Percentiles rank a stretch among this genome's conserved stretches.
Conservation (phyloP, 225 moss, liverwort and hornwort genomes). For the Physcomitrellopsis africana region DNA sequence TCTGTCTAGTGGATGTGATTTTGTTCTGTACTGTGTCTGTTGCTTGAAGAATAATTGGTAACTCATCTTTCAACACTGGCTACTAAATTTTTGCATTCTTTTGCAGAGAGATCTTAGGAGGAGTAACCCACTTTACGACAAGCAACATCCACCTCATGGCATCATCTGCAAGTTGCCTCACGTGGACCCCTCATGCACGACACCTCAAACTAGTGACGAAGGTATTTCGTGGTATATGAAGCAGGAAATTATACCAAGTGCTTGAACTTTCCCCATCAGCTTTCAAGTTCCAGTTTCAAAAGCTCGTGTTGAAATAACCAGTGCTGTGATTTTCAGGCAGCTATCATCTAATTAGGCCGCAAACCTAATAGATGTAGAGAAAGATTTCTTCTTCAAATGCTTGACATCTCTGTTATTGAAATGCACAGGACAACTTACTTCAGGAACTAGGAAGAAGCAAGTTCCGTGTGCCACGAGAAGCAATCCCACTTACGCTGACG, state of each 20-base stretch:
- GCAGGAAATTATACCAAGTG: background rate
- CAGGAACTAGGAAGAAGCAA: conserved; percentile 36
- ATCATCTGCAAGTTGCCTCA: background rate
- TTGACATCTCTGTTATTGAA: background rate
- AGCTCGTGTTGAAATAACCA: background rate
- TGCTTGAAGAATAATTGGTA: background rate
- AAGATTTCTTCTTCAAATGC: background rate
- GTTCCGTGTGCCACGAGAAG: conserved; percentile 35
- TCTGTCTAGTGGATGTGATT: too few relatives aligned
- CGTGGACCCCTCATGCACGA: conserved; percentile 32
- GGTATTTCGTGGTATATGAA: conserved; percentile 24
- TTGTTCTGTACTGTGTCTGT: too few relatives aligned
- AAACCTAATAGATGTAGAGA: background rate
- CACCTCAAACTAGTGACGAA: conserved; percentile 33
- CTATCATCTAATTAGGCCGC: background rate
- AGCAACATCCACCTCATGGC: conserved; percentile 38
- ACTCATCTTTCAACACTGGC: background rate
- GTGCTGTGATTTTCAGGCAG: background rate
- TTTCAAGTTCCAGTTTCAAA: conserved; percentile 13
- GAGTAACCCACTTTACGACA: conserved; percentile 29
- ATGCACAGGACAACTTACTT: conserved; percentile 34
- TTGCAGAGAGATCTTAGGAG: conserved; percentile 37
- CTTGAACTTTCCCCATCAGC: background rate
- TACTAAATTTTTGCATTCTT: background rate
- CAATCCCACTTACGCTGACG: conserved; percentile 47